Conservation (phyloP, 768 basidiomycete species). For the Suillus brevipes region DNA sequence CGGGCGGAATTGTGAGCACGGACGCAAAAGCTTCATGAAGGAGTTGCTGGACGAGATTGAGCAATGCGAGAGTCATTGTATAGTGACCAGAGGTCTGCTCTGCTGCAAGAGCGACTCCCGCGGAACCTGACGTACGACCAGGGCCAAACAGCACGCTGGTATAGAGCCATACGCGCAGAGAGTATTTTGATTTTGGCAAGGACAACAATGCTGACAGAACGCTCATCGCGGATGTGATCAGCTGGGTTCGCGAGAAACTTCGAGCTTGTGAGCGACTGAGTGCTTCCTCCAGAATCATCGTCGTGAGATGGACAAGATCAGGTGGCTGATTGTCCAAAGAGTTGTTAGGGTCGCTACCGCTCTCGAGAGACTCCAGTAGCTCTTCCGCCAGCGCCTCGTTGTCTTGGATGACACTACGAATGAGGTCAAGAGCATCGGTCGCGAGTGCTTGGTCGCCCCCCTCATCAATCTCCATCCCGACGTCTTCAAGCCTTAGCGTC, state of each 20-base stretch:
- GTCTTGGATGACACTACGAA: conserved; percentile 55
- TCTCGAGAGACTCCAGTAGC: conserved; percentile 64
- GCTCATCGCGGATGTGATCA: conserved; percentile 80
- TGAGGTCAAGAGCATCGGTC: conserved; percentile 36
- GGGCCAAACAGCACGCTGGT: conserved; percentile 74
- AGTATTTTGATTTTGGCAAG: conserved; percentile 68
- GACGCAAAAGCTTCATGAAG: conserved; percentile 71
- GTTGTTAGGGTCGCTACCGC: conserved; percentile 8
- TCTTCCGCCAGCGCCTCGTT: conserved; percentile 63
- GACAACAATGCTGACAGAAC: conserved; percentile 77
- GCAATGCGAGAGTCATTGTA: conserved; percentile 77
- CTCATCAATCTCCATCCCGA: conserved; percentile 64
- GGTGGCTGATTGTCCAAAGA: conserved; percentile 48
- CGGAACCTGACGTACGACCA: conserved; percentile 52
- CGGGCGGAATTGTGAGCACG: conserved; percentile 45
- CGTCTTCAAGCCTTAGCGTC: conserved; percentile 59
- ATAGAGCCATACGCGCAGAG: conserved; percentile 87
- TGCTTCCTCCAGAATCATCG: conserved; percentile 79
- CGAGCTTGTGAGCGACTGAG: conserved; percentile 52
- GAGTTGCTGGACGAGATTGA: conserved; percentile 74
- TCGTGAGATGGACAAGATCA: conserved; percentile 78
- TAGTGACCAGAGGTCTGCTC: conserved; percentile 76
- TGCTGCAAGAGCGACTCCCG: conserved; percentile 63
- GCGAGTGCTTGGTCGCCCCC: conserved; percentile 67
- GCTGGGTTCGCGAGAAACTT: conserved; percentile 50